These are phyloP conservation scores for Phialophora tarda DNA, from an alignment of 2,329 filamentous ascomycete genomes.

Conservation along the genomic window DNA sequence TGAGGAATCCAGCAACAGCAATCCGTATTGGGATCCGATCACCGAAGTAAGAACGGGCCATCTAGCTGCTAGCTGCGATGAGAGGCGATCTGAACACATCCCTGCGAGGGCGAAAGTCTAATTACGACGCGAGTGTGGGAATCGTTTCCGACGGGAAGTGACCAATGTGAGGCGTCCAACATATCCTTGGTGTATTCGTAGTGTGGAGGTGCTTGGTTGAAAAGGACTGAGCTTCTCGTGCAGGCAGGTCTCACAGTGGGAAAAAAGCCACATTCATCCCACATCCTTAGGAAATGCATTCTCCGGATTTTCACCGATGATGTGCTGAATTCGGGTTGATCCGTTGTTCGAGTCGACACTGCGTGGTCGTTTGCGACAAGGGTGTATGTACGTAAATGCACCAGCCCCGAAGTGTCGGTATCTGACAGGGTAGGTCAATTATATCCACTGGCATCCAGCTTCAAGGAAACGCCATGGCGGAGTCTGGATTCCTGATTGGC, in stretches of 20 bases:
- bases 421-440: not conserved
- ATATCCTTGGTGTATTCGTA: not conserved
- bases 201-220: not conserved
- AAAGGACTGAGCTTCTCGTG: not conserved
- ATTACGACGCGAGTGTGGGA: not conserved
- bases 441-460: not conserved
- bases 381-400: slow-evolving; percentile 3
- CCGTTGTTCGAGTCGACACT: not conserved
- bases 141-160: not conserved
- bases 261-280: not conserved
- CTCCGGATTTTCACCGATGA: not conserved
- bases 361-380: not conserved
- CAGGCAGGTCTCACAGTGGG: not conserved
- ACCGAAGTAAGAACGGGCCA: not conserved
- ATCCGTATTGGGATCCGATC: not conserved
- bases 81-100: not conserved
- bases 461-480: not conserved
- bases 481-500: slow-evolving; percentile 1
- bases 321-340: not conserved
- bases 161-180: not conserved
- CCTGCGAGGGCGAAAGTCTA: not conserved
- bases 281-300: not conserved
- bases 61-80: not conserved
- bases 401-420: not conserved
- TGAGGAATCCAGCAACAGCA: not conserved